phyloP scores from a whole-genome alignment of 805 yeast species.

The Ogataea glucozyma region DNA sequence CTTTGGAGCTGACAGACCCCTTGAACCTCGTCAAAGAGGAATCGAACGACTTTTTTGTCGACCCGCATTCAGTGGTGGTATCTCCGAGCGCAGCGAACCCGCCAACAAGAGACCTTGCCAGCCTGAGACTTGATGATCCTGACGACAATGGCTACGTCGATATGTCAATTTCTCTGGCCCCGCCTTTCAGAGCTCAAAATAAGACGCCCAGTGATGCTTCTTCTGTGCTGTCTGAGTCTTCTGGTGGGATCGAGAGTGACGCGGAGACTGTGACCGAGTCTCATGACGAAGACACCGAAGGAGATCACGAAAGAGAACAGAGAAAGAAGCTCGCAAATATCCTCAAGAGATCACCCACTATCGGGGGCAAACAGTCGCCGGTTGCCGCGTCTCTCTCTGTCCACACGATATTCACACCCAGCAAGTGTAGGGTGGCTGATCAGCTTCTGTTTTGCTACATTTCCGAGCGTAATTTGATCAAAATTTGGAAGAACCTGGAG shows the following conservation, averaged over 20 bases:
- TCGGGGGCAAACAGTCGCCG: not conserved
- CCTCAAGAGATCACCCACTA: conserved; percentile 6
- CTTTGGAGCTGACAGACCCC: conserved; percentile 34
- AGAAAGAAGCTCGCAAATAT: conserved; percentile 14
- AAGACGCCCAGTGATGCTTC: conserved; percentile 5
- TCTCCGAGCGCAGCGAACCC: conserved; percentile 6
- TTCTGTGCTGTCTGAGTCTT: conserved; percentile 3
- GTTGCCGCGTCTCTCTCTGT: conserved; percentile 3
- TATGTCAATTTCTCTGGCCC: conserved; percentile 28
- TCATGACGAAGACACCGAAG: conserved; percentile 11
- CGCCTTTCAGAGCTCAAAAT: conserved; percentile 20
- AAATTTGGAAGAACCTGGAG: conserved; percentile 24
- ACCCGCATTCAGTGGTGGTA: conserved; percentile 7
- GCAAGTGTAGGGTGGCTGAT: conserved; percentile 15
- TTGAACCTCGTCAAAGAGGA: conserved; percentile 24
- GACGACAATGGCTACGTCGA: conserved; percentile 23
- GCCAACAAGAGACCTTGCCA: conserved; percentile 5
- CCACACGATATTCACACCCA: conserved; percentile 22
- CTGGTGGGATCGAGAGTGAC: conserved; percentile 21
- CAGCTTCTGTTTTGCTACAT: conserved; percentile 20
- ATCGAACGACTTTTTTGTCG: conserved; percentile 18
- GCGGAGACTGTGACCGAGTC: conserved; percentile 24
- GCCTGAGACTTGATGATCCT: conserved; percentile 7
- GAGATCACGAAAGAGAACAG: conserved; percentile 7
- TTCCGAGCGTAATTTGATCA: conserved; percentile 21